A percentile compares a stretch with the other conserved stretches of the same genome.
Conservation (phyloP, 129 eudicot species). For the Lonicera japonica region DNA sequence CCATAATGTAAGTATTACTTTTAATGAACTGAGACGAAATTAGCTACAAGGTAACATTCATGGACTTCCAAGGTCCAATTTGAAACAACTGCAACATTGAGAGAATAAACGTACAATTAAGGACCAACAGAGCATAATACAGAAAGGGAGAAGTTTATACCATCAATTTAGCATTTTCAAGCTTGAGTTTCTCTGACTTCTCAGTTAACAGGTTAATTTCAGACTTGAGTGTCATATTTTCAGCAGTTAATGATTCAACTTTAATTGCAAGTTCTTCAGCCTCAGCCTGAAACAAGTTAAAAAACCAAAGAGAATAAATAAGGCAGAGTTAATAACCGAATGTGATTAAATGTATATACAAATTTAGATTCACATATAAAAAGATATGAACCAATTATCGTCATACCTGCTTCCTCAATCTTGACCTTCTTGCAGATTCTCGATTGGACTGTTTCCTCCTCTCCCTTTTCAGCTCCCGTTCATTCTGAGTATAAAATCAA, state of each 20-base stretch:
- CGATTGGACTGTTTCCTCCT: conserved; percentile 92
- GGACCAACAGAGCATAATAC: too few species aligned
- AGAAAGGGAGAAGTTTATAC: conserved; percentile 24
- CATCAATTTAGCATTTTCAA: conserved; percentile 59
- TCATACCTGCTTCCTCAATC: conserved; percentile 87
- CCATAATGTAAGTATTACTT: too few species aligned
- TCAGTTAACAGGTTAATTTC: conserved; percentile 61
- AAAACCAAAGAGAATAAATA: not conserved
- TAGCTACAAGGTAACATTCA: too few species aligned
- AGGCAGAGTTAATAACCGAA: not conserved
- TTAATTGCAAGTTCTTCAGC: conserved; percentile 71
- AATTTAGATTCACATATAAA: not conserved
- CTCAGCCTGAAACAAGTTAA: conserved; percentile 54
- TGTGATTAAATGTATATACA: too few species aligned
- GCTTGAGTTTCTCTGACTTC: conserved; percentile 59
- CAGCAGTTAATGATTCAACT: conserved; percentile 68
- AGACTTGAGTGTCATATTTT: conserved; percentile 60
- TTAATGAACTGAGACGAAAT: too few species aligned
- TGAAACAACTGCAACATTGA: too few species aligned
- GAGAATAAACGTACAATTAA: too few species aligned
- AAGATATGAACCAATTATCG: not conserved
- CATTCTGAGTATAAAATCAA: conserved; percentile 45
- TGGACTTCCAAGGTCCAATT: too few species aligned
- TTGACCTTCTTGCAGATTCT: conserved; percentile 95
- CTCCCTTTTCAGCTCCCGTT: conserved; percentile 81